Conservation (phyloP, 805 yeast genomes). For the Cyberlindnera misumaiensis region DNA sequence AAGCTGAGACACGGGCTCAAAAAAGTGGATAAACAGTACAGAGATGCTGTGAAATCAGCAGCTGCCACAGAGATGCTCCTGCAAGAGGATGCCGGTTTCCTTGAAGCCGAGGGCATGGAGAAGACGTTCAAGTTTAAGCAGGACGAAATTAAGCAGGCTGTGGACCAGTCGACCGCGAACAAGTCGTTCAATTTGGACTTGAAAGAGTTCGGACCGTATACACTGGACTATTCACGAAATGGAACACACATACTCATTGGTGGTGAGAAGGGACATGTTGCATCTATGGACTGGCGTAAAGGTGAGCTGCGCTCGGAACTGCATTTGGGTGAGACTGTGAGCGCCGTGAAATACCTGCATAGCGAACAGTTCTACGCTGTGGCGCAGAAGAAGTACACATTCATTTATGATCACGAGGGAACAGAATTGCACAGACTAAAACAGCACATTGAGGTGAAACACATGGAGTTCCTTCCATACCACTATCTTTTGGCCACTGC, state of each 20-base stretch:
- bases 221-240: constrained; percentile 72
- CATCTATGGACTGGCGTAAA: constrained; percentile 91
- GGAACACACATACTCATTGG: constrained; percentile 82
- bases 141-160: constrained; percentile 65
- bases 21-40: constrained; percentile 62
- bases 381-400: constrained; percentile 93
- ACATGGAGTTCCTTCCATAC: constrained; percentile 84
- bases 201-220: constrained; percentile 81
- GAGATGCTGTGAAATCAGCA: constrained; percentile 75
- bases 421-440: constrained; percentile 86
- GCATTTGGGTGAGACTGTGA: constrained; percentile 80
- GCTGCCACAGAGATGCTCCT: constrained; percentile 80
- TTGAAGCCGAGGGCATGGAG: constrained; percentile 95
- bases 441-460: constrained; percentile 81
- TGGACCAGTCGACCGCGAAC: constrained; percentile 67
- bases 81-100: constrained; percentile 76
- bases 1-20: constrained; percentile 60
- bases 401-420: constrained; percentile 87
- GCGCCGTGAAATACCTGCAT: constrained; percentile 85
- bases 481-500: constrained; percentile 84
- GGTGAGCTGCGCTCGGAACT: constrained; percentile 80
- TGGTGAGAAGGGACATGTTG: constrained; percentile 92
- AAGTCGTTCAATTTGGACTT: constrained; percentile 71
- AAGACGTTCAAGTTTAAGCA: constrained; percentile 82
- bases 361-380: constrained; percentile 93